Evolutionary conservation across 179 eudicot species (phyloP), one percentile per base, ranked within the genome.

Genomic region (Camellia oleifera): DNA sequence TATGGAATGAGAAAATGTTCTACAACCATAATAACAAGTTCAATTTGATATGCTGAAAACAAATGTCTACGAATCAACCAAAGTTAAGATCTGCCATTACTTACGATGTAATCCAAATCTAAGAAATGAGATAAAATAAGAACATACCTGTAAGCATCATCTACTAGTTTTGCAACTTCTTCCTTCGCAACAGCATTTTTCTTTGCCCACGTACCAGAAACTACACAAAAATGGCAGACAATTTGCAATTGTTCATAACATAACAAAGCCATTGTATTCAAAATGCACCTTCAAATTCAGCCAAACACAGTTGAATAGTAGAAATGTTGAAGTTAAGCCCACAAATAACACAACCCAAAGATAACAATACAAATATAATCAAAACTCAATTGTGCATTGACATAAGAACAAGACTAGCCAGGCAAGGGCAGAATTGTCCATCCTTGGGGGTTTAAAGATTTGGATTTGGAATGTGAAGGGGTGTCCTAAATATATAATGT

Each of bases 61-160:
- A 23, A 26, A 26, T 23, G 15, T 23, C n/a, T 54, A 78, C 3
- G 10, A 23, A 32, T 9, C 70, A 69, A 52, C 32, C 53, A 60
- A 60, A 42, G 32, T 75, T 3, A 14, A 58, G 67, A 75, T 15
- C 52, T 73, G 23, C 15, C 26, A 74, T 23, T 7, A 3, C 17
- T 53, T 2, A 69, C 6, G 11, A 56, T 54, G n/a, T 15, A 32
- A 32, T 20, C 10, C 6, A 44, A 17, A 61, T 61, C 32, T 18
- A 69, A 26, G 20, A 78, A 23, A 20, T 32, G 4, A 15, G 68
- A 81, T 48, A 80, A 67, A 14, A 74, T 68, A 58, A 50, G 57
- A 77, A 50, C 81, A 60, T 64, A 93, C 98, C 98, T 93, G 93
- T 93, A 88, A 79, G 86, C 89, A 77, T 93, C 97, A 86, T 94